These are phyloP conservation scores for Leccinum obscurum DNA, from an alignment of 768 basidiomycete species.

Conservation along the genomic window DNA sequence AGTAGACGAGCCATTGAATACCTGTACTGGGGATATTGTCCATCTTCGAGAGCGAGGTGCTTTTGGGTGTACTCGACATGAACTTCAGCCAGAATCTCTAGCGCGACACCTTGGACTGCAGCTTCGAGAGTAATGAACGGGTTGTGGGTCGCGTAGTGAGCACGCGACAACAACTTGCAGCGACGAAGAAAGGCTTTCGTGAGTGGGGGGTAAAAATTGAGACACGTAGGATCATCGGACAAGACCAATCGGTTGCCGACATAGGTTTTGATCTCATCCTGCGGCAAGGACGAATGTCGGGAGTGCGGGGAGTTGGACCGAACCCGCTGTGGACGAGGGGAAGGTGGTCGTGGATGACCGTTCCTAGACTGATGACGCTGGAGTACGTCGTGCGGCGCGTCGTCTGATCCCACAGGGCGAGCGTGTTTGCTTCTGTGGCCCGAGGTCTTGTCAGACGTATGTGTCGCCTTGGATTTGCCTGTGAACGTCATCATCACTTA, in stretches of 20 bases:
- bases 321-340: not conserved
- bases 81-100: not conserved
- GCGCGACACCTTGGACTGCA: not conserved
- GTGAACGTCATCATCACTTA: no score
- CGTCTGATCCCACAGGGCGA: not conserved
- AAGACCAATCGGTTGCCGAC: not conserved
- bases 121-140: not conserved
- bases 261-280: not conserved
- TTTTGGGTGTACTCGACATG: not conserved
- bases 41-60: not conserved
- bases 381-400: not conserved
- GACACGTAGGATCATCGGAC: not conserved
- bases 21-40: no score
- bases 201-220: not conserved
- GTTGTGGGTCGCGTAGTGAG: not conserved
- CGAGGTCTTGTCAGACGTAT: not conserved
- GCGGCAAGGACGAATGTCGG: not conserved
- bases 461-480: not conserved
- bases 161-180: not conserved
- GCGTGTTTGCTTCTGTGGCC: not conserved
- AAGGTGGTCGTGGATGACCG: not conserved
- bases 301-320: not conserved
- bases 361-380: not conserved
- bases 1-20: not conserved
- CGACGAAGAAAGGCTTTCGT: not conserved